These are phyloP conservation scores for Trypanosoma cruzi DNA, from an alignment of 208 protist genomes.

Conservation along the genomic window DNA sequence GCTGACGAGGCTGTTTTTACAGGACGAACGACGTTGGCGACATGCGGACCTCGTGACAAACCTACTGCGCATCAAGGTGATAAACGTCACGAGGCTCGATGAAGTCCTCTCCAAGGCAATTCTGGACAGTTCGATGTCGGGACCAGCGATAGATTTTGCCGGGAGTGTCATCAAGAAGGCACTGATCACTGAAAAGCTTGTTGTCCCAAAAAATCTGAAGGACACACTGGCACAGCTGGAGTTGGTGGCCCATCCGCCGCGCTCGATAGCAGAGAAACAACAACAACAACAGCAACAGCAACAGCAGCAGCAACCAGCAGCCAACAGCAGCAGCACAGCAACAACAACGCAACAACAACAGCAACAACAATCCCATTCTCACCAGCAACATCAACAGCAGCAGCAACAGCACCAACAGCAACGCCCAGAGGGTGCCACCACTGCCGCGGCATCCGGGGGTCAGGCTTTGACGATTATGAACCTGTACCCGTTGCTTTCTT, in stretches of 20 bases:
- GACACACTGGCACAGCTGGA: constrained; percentile 79
- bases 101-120: constrained; percentile 81
- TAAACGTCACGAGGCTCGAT: constrained; percentile 90
- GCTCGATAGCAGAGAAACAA: constrained; percentile 26
- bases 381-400: constrained; percentile 31
- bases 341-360: constrained; percentile 22
- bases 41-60: constrained; percentile 67
- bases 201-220: constrained; percentile 57
- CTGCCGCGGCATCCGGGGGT: constrained; percentile 7
- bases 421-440: background rate
- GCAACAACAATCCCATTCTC: constrained; percentile 15
- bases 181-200: constrained; percentile 83
- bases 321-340: constrained; percentile 26
- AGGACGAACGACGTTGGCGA: constrained; percentile 55
- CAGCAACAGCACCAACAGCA: constrained; percentile 17
- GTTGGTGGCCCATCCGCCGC: constrained; percentile 50
- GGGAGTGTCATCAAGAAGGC: constrained; percentile 69
- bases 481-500: constrained; percentile 52
- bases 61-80: constrained; percentile 87
- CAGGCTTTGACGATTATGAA: constrained; percentile 29
- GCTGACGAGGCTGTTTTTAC: constrained; percentile 77
- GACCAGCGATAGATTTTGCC: constrained; percentile 69
- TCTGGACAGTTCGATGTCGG: constrained; percentile 10
- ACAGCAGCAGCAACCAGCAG: constrained; percentile 28
- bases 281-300: constrained; percentile 28